Evolutionary conservation across 225 moss, liverwort and hornwort species (phyloP), one percentile per base, ranked within the genome.

Genomic region (Anthoceros angustus): DNA sequence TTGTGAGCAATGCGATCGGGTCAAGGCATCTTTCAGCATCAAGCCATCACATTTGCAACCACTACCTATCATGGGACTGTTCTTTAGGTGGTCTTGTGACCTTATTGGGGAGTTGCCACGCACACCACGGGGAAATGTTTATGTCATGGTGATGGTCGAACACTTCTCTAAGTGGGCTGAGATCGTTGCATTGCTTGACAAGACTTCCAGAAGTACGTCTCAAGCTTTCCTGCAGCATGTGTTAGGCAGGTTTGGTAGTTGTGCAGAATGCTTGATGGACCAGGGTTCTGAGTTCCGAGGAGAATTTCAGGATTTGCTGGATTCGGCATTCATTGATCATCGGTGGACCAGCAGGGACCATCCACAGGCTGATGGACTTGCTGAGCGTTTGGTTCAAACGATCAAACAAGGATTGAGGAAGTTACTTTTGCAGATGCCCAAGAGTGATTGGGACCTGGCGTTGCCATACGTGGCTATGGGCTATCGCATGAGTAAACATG

Each of bases 151-250:
- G 43, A 43, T 43, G 43, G 12, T 43, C 12, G 43, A 42, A 15
- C 26, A 65, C 43, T 71, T 71, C 38, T 65, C 6, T 2, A 71
- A 71, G 64, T 71, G 64, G 25, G 39, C 64, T 20, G 65, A 71
- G 12, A 10, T 71, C 10, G 43, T 71, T 0, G 9, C 43, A 2
- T 48, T 71, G 64, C 10, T 25, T 18, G 0, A 14, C 64, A 0
- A 65, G 48, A 16, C 11, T 8, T 65, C 64, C 40, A 12, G 40
- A 7, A 7, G 26, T 8, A 40, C 64, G 26, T 7, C 23, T 8
- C 40, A 64, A 7, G 20, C 42, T 8, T 42, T 45, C 14, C 14
- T 71, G 9, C 24, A 49, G 32, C 7, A 42, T 0, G 26, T 71
- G 0, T 38, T 71, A 0, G 64, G 42, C 15, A 12, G 62, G n/a